Evolutionary conservation across 108 stramenopile species (phyloP), one percentile per base, ranked within the genome.

Genomic region (Stephanodiscus minutulus): DNA sequence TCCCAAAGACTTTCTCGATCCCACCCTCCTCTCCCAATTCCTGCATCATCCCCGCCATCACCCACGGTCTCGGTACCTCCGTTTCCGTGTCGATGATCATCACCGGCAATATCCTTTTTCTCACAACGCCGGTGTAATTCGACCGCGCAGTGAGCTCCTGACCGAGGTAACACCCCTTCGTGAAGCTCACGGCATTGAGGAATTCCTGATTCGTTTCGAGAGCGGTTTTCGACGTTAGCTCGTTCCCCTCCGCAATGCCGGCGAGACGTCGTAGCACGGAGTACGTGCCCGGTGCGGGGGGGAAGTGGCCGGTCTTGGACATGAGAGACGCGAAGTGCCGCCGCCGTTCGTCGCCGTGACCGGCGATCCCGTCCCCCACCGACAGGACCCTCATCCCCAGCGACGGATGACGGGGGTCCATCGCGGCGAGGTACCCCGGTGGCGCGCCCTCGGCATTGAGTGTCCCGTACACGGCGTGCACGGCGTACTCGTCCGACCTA

Each of bases 141-240:
- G 97, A 93, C 15, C 99, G 77, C 3, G 99, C 99, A 7, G 97
- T 96, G 44, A 99, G 73, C 70, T 99, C 99, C 73, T 99, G 99
- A 35, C 99, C 99, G 1, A 98, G 47, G 80, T 99, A 99, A 82
- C 99, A 99, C 9, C 99, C 99, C 77, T 99, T 99, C 61, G 73
- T 49, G 72, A 98, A 99, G 39, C 78, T 83, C 24, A 98, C 88
- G 28, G 91, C 94, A 74, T 95, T 87, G 50, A 97, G 66, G 60
- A 95, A 88, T 65, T 98, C 98, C 65, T 97, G 85, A 56, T 98
- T 97, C 77, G 78, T 82, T 89, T 98, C 97, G 17, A 95, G 74
- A 0, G 98, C 97, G 18, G 97, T 89, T 21, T 78, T 79, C 5
- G 88, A 87, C 17, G 63, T 61, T 7, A 96, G 22, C 81, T 95